Base-by-base conservation (phyloP, 192 early-diverging fungal species). In the Linnemannia hyalina region DNA sequence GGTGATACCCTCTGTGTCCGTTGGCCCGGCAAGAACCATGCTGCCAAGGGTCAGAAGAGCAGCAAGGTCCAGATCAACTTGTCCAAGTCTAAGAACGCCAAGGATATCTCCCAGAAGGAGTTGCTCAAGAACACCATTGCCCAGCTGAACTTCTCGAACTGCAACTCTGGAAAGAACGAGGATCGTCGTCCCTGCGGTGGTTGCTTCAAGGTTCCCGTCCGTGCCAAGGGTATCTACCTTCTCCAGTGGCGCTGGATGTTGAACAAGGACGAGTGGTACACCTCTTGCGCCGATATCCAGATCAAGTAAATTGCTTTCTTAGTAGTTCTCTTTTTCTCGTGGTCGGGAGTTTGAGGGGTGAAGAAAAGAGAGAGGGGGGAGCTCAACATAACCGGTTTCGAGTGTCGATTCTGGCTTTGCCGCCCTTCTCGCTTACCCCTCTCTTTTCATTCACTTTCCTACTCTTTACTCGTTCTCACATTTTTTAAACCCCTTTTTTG, bases 231-330 rank as follows among this genome's bases (percentile, higher is more conserved):
- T 74, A 68, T 35, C 36, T 85, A 85, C 78, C 75, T 85, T 18
- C 57, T 85, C 36, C 83, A 85, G 78, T 85, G 83, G 83, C 78
- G 83, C 78, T 85, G 83, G 83, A 77, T 85, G 83, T 77, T 85
- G 75, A 80, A 85, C 78, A 77, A 80, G 74, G 69, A 77, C 83
- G 78, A 85, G 83, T 80, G 60, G 68, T 85, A 85, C 78, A 85
- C 83, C 46, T 80, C 78, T 9, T 85, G 83, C 83, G 83, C 83
- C 73, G 83, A 65, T 65, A 65, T 65, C 60, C 9, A 65, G 60
- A 65, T 65, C 60, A 65, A 65, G 60, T 65, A 65, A 65, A 65
- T 65, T 10, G 1, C 10, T 63, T 29, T 26, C n/a, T 26, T 57
- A 57, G n/a, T 2, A 55, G 52, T 18, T 26, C n/a, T 26, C 55